Base-by-base conservation (phyloP, 371 early-diverging fungal species). In the Mortierella sp. region DNA sequence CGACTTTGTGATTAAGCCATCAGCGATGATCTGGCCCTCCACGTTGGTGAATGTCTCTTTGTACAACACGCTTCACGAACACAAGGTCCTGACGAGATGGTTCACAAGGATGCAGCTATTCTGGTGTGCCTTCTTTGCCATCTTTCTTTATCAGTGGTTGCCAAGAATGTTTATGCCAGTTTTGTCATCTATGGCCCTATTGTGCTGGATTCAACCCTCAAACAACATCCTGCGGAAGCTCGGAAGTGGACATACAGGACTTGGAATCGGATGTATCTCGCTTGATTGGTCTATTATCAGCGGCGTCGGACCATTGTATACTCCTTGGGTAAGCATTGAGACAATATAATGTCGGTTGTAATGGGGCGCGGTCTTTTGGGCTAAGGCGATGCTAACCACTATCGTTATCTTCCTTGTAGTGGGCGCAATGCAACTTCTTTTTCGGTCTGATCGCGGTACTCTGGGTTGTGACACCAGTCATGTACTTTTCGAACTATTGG, bases 11-110 rank as follows among this genome's bases (percentile, higher is more conserved):
- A 92, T 96, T 24, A 82, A 86, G 25, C 95, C 95, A n/a, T 81
- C 88, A 0, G 82, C 83, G 17, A 95, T 96, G 95, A 82, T 94
- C 17, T 97, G 96, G 96, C 96, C 96, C 7, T 73, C 85, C 2
- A 84, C 82, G 7, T 81, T 97, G 14, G 87, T 93, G 21, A 85
- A 82, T 22, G 88, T 93, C 9, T 89, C 95, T 0, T 66, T 96
- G 24, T 85, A 93, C 60, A 83, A 83, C 17, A 86, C 94, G 0
- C 82, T 94, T 25, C 94, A 93, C 61, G 86, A 85, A 53, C 66
- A 70, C 54, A 70, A 78, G 59, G 68, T 51, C 59, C 58, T 67
- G 46, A 66, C 63, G 48, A 62, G 56, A 16, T 59, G 60, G 63
- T 49, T 61, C 25, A 64, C 79, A 17, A 58, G 79, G 31, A 71